Evolutionary conservation across 371 early-diverging fungal species (phyloP).

Genomic region (Apophysomyces trapeziformis): DNA sequence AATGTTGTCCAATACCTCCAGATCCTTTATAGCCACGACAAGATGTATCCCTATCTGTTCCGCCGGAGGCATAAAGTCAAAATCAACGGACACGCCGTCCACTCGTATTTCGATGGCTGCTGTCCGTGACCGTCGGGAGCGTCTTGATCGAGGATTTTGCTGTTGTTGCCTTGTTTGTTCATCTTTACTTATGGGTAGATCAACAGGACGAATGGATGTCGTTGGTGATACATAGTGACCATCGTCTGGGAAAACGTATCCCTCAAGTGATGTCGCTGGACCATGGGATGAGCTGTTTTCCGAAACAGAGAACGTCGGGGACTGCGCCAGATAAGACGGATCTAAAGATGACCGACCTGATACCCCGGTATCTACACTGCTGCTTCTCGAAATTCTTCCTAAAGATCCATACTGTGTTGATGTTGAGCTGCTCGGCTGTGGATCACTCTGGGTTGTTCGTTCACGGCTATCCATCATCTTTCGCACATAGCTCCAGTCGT

Average conservation of each 20-base stretch:
- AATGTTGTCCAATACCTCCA: constrained; percentile 83
- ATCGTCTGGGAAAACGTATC: constrained; percentile 10
- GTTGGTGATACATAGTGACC: constrained; percentile 7
- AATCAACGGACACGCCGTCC: constrained; percentile 55
- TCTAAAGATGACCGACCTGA: constrained; percentile 1
- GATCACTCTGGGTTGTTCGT: neutral
- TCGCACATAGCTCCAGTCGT: constrained; percentile 52
- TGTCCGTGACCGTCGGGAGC: constrained; percentile 27
- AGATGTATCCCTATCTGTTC: constrained; percentile 56
- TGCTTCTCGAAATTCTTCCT: constrained; percentile 17
- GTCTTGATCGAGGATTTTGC: constrained; percentile 12
- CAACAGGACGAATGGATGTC: neutral
- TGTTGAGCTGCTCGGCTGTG: constrained; percentile 7
- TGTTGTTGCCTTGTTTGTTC: neutral
- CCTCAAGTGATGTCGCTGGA: constrained; percentile 6
- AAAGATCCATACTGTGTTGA: neutral
- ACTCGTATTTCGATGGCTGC: constrained; percentile 64
- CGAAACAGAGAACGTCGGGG: constrained; percentile 10
- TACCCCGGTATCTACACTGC: constrained; percentile 16
- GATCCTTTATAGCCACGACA: constrained; percentile 57
- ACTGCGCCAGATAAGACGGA: neutral
- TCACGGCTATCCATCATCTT: constrained; percentile 14
- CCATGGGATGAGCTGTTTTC: constrained; percentile 11
- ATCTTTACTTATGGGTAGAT: constrained; percentile 20
- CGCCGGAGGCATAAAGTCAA: constrained; percentile 59